A percentile compares a stretch with the other conserved stretches of the same genome.
phyloP scores from a whole-genome alignment of 306 rosid genomes.

The Acacia crassicarpa region DNA sequence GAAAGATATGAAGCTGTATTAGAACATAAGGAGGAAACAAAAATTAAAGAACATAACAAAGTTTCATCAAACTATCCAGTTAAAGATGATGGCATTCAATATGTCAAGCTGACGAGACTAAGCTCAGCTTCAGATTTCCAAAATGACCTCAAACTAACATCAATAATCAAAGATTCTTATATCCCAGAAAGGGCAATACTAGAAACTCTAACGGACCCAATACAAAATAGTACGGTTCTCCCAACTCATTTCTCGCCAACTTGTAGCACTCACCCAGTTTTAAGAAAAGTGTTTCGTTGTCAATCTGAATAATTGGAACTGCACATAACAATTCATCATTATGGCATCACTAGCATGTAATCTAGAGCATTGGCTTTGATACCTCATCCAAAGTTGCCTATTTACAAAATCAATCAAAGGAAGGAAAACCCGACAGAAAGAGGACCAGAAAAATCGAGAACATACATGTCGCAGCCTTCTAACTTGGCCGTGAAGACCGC shows the following conservation, averaged over 20 bases:
- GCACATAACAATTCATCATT: neutral
- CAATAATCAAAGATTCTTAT: neutral
- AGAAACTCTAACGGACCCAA: neutral
- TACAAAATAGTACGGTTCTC: conserved; percentile 4
- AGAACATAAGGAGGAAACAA: conserved; percentile 13
- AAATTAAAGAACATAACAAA: neutral
- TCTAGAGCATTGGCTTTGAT: neutral
- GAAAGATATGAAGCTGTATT: conserved; percentile 1
- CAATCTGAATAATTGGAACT: neutral
- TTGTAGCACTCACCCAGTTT: neutral
- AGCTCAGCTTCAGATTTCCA: neutral
- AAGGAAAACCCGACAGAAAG: neutral
- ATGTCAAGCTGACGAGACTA: conserved; percentile 3
- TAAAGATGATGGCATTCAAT: neutral
- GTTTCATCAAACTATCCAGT: conserved; percentile 4
- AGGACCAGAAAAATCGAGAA: neutral
- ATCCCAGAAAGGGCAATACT: neutral
- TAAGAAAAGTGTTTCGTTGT: neutral
- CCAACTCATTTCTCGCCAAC: neutral
- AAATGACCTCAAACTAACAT: conserved; percentile 3
- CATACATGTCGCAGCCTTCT: conserved; percentile 69
- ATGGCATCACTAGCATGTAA: neutral
- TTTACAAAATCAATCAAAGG: neutral
- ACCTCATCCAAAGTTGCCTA: neutral
- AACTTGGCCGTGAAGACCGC: conserved; percentile 86